Conservation (phyloP, 2,329 filamentous ascomycete species). For the Pseudonectria foliicola region DNA sequence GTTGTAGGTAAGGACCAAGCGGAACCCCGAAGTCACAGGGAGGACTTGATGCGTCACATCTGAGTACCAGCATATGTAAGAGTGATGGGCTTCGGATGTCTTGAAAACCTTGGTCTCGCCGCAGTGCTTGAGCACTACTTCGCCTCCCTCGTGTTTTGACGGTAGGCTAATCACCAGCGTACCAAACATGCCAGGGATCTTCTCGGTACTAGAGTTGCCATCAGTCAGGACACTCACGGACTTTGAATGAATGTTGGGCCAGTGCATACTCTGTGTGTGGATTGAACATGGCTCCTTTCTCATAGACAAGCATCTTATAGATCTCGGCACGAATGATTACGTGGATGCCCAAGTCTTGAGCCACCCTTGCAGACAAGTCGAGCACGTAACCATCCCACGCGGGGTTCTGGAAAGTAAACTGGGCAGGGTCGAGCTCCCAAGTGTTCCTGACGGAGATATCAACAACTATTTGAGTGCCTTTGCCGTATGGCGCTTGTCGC, state of each 20-base stretch:
- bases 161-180: constrained; percentile 43
- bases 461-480: constrained; percentile 32
- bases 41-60: constrained; percentile 46
- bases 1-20: constrained; percentile 47
- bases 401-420: constrained; percentile 31
- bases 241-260: background rate
- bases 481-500: constrained; percentile 29
- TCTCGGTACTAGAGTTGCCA: constrained; percentile 30
- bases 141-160: constrained; percentile 40
- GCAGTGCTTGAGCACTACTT: constrained; percentile 33
- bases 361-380: constrained; percentile 17
- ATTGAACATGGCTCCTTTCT: constrained; percentile 42
- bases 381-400: constrained; percentile 25
- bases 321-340: constrained; percentile 27
- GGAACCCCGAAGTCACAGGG: constrained; percentile 39
- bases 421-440: constrained; percentile 32
- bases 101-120: constrained; percentile 25
- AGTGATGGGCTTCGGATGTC: constrained; percentile 19
- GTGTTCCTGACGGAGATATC: constrained; percentile 35
- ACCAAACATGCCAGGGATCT: constrained; percentile 41
- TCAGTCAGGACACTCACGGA: background rate
- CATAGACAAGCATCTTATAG: constrained; percentile 44
- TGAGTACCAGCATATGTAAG: constrained; percentile 36
- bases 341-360: constrained; percentile 25
- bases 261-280: constrained; percentile 32